phyloP scores from a whole-genome alignment of 805 yeast genomes.

The Cyberlindnera saturnus region DNA sequence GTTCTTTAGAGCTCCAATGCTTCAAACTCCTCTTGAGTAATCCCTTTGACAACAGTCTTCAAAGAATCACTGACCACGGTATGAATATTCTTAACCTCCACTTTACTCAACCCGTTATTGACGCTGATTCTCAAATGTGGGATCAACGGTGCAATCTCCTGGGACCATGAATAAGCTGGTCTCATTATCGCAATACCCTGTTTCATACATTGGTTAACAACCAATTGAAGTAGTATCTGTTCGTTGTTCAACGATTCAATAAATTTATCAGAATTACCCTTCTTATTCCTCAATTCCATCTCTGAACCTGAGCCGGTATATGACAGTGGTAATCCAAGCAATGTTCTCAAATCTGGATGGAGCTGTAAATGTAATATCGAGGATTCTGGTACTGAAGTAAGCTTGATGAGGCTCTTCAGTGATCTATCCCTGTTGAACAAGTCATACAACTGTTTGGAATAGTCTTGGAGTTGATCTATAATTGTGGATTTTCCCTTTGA shows the following conservation, averaged over 20 bases:
- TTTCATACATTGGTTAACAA: slow-evolving; percentile 51
- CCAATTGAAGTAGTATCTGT: slow-evolving; percentile 55
- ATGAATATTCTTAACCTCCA: slow-evolving; percentile 40
- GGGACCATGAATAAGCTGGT: slow-evolving; percentile 56
- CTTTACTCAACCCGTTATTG: slow-evolving; percentile 38
- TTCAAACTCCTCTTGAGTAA: slow-evolving; percentile 5
- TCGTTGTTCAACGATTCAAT: slow-evolving; percentile 38
- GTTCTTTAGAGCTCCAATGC: neutral
- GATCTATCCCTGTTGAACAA: slow-evolving; percentile 34
- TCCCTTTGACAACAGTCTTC: slow-evolving; percentile 4
- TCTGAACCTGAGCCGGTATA: slow-evolving; percentile 26
- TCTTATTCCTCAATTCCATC: slow-evolving; percentile 24
- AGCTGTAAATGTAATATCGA: slow-evolving; percentile 69
- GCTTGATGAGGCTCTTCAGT: slow-evolving; percentile 34
- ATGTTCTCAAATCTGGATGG: slow-evolving; percentile 36
- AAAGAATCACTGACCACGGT: slow-evolving; percentile 26
- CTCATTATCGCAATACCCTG: slow-evolving; percentile 59
- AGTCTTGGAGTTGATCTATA: slow-evolving; percentile 31
- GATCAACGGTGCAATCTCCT: slow-evolving; percentile 64
- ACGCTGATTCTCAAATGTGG: slow-evolving; percentile 53
- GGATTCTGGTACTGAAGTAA: slow-evolving; percentile 53
- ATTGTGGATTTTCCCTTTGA: slow-evolving; percentile 36
- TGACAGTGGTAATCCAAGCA: slow-evolving; percentile 38
- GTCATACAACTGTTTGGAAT: slow-evolving; percentile 33
- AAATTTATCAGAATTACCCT: slow-evolving; percentile 26